A percentile compares a stretch with the other conserved stretches of the same genome.
These are phyloP conservation scores for Scleroderma citrinum DNA, from an alignment of 768 basidiomycete species.

Conservation along the genomic window DNA sequence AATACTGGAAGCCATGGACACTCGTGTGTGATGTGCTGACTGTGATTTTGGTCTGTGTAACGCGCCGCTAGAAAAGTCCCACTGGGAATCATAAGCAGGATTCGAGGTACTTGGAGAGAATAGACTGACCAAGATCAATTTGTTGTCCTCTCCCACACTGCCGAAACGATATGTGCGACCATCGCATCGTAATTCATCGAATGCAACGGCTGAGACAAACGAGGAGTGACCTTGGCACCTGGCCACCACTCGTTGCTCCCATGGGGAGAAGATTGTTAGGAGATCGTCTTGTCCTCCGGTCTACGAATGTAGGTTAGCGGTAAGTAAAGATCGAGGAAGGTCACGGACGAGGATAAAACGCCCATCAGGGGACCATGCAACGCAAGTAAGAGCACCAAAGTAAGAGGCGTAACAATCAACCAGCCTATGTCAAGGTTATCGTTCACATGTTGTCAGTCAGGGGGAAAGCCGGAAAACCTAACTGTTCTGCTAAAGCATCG, in stretches of 20 bases:
- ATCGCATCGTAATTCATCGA: slow-evolving; percentile 86
- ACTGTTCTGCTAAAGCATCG: slow-evolving; percentile 85
- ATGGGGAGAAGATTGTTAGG: slow-evolving; percentile 89
- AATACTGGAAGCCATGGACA: slow-evolving; percentile 72
- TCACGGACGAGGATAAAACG: slow-evolving; percentile 74
- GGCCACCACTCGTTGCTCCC: slow-evolving; percentile 91
- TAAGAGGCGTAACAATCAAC: slow-evolving; percentile 93
- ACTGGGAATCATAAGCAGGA: slow-evolving; percentile 40
- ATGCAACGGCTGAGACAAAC: slow-evolving; percentile 84
- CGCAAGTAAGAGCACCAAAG: slow-evolving; percentile 85
- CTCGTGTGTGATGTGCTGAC: slow-evolving; percentile 63
- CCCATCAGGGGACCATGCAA: slow-evolving; percentile 94
- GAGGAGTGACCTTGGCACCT: slow-evolving; percentile 96
- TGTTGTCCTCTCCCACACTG: slow-evolving; percentile 96
- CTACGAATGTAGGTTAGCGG: slow-evolving; percentile 32
- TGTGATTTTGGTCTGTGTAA: slow-evolving; percentile 84
- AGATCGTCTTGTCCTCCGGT: slow-evolving; percentile 98
- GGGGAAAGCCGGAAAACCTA: slow-evolving; percentile 19
- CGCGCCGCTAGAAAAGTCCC: slow-evolving; percentile 91
- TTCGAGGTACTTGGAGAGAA: not conserved
- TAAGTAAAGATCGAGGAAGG: not conserved
- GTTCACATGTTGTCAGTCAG: not conserved
- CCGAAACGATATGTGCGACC: slow-evolving; percentile 91
- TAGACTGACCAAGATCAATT: slow-evolving; percentile 73
- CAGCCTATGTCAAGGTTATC: slow-evolving; percentile 44